Evolutionary conservation across 2,329 filamentous ascomycete species (phyloP).

Genomic region (Colletotrichum sansevieriae): DNA sequence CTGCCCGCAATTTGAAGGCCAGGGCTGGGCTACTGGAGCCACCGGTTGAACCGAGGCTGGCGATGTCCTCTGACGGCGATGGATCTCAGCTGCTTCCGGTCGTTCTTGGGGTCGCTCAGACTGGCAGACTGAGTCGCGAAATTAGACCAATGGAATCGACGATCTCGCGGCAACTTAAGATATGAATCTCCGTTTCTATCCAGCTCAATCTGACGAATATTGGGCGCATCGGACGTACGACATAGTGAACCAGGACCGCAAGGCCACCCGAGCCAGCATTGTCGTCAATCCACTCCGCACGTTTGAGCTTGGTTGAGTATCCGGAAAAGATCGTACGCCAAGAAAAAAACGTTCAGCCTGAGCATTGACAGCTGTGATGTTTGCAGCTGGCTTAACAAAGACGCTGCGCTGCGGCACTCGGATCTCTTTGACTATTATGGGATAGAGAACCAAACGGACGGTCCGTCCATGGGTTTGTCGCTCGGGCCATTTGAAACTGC

Average conservation of each 20-base stretch:
- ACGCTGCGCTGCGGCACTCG: not conserved
- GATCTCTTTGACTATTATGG: not conserved
- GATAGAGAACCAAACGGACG: conserved; percentile 3
- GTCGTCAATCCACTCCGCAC: not conserved
- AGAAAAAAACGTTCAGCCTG: conserved; percentile 6
- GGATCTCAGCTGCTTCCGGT: not conserved
- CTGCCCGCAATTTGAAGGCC: too few relatives aligned
- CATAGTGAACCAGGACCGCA: not conserved
- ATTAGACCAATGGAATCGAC: not conserved
- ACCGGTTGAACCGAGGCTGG: not conserved
- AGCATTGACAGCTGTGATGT: conserved; percentile 14
- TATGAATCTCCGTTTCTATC: conserved; percentile 1
- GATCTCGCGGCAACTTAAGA: not conserved
- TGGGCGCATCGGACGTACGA: not conserved
- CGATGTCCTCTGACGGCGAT: not conserved
- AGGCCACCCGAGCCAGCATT: conserved; percentile 5
- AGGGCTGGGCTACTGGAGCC: too few relatives aligned
- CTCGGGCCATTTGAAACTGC: conserved; percentile 33
- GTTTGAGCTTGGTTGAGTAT: not conserved
- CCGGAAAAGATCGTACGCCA: conserved; percentile 24
- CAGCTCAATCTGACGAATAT: not conserved
- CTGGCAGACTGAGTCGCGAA: too few relatives aligned
- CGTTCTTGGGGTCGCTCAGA: not conserved
- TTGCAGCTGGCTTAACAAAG: not conserved
- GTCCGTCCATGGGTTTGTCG: conserved; percentile 26